These are phyloP conservation scores for Ganoderma multipileum DNA, from an alignment of 1,284 basidiomycete species.

Conservation along the genomic window DNA sequence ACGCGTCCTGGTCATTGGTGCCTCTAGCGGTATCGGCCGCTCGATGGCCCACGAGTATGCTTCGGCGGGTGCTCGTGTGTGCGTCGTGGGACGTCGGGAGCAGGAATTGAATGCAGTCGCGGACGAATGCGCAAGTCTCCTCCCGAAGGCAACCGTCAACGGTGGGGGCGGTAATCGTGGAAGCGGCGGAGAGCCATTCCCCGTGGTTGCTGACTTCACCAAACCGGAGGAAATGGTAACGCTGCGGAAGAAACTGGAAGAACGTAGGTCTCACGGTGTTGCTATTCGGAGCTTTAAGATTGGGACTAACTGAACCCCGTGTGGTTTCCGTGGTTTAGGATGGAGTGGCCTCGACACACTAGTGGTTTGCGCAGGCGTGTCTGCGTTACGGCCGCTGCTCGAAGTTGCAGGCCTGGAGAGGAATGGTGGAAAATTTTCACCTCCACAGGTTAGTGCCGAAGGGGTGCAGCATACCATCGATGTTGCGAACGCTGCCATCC, in stretches of 20 bases:
- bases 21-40: conserved; percentile 84
- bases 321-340: conserved; percentile 48
- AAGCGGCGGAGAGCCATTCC: conserved; percentile 34
- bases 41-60: conserved; percentile 79
- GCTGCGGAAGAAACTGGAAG: conserved; percentile 61
- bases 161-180: conserved; percentile 7
- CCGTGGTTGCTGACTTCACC: conserved; percentile 70
- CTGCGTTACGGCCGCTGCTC: conserved; percentile 81
- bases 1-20: conserved; percentile 83
- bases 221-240: conserved; percentile 71
- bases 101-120: conserved; percentile 65
- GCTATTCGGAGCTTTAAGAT: conserved; percentile 15
- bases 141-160: conserved; percentile 21
- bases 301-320: background rate
- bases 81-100: conserved; percentile 76
- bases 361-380: conserved; percentile 86
- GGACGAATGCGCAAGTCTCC: conserved; percentile 59
- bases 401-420: conserved; percentile 71
- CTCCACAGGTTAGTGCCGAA: conserved; percentile 48
- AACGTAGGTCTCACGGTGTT: conserved; percentile 52
- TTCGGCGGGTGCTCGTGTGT: conserved; percentile 75
- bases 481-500: conserved; percentile 60
- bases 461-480: conserved; percentile 60
- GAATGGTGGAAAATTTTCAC: conserved; percentile 41
- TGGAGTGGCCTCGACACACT: conserved; percentile 89